phyloP scores from a whole-genome alignment of 1,139 yeast species.

The Protomyces inundatus region DNA sequence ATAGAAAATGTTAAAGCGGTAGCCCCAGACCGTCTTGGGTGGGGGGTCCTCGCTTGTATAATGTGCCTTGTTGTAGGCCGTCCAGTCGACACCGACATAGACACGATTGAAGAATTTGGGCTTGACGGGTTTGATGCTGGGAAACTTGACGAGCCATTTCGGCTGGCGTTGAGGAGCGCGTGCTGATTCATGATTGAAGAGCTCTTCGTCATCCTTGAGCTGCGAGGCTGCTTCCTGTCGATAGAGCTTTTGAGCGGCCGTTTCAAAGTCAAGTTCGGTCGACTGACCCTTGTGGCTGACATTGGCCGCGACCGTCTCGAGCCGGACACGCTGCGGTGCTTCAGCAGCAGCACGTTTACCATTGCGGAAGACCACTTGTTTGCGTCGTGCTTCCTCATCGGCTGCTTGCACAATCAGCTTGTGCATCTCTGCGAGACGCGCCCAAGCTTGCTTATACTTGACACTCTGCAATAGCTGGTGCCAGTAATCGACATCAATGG shows the following conservation, averaged over 20 bases:
- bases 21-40: slow-evolving; percentile 42
- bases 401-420: slow-evolving; percentile 31
- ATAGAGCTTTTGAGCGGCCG: slow-evolving; percentile 23
- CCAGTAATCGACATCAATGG: slow-evolving; percentile 40
- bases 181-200: slow-evolving; percentile 33
- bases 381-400: slow-evolving; percentile 23
- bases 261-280: slow-evolving; percentile 12
- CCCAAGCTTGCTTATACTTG: slow-evolving; percentile 33
- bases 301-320: neutral
- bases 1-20: slow-evolving; percentile 40
- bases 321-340: slow-evolving; percentile 5
- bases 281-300: neutral
- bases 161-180: slow-evolving; percentile 16
- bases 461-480: slow-evolving; percentile 36
- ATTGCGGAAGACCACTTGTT: slow-evolving; percentile 9
- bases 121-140: slow-evolving; percentile 31
- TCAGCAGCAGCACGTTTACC: slow-evolving; percentile 12
- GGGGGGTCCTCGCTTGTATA: slow-evolving; percentile 41
- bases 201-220: slow-evolving; percentile 33
- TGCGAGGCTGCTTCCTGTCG: slow-evolving; percentile 31
- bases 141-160: slow-evolving; percentile 15
- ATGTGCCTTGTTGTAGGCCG: slow-evolving; percentile 40
- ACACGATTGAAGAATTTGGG: slow-evolving; percentile 40
- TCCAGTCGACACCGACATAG: slow-evolving; percentile 42
- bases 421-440: slow-evolving; percentile 32